These are phyloP conservation scores for Leishmania braziliensis DNA, from an alignment of 208 protist species.

Conservation along the genomic window DNA sequence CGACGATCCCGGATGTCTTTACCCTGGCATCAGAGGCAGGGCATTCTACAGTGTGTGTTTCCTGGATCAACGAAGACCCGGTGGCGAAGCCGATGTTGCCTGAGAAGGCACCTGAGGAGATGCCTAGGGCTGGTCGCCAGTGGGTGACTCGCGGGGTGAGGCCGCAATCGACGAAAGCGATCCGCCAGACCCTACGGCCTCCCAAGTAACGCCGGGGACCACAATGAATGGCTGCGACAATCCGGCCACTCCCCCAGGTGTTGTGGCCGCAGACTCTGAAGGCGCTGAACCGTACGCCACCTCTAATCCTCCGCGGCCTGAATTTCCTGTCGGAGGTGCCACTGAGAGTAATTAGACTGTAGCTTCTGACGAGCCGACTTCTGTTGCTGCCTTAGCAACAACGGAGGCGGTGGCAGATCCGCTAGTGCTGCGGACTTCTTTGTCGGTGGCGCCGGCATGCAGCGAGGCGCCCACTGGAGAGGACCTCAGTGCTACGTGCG, in stretches of 20 bases:
- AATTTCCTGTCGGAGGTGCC: neutral
- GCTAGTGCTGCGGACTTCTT: neutral
- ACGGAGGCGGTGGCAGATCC: constrained; percentile 3
- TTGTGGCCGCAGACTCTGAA: neutral
- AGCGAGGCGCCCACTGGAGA: neutral
- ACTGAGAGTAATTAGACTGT: neutral
- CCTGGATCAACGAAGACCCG: constrained; percentile 41
- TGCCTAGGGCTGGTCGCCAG: too few relatives aligned
- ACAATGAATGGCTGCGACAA: neutral
- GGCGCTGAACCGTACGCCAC: neutral
- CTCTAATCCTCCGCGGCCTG: neutral
- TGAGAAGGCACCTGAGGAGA: neutral
- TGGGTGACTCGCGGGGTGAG: neutral
- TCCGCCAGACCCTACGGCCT: neutral
- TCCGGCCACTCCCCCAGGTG: neutral
- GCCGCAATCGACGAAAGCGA: neutral
- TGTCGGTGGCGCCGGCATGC: neutral
- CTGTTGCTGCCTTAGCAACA: neutral
- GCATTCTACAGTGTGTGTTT: constrained; percentile 31
- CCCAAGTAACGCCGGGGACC: neutral
- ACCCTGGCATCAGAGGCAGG: constrained; percentile 6
- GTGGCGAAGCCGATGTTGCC: constrained; percentile 5
- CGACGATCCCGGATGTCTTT: constrained; percentile 46
- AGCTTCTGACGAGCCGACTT: neutral
- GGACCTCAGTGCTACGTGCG: neutral